These are phyloP conservation scores for Tilletia caries DNA, from an alignment of 1,284 basidiomycete species.

Conservation along the genomic window DNA sequence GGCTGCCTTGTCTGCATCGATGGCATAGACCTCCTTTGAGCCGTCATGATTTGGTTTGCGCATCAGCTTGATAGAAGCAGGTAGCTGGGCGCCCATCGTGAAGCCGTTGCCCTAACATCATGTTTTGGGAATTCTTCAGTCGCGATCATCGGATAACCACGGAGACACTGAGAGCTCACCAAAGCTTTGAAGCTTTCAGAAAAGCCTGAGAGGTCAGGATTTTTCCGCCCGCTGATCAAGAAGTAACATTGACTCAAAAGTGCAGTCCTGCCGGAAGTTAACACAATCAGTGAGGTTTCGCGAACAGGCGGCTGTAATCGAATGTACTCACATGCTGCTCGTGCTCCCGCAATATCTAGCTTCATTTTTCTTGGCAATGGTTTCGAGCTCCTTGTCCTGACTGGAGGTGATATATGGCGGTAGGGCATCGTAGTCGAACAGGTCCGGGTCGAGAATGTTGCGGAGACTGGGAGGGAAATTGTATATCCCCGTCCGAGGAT, in stretches of 20 bases:
- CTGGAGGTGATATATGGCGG: constrained; percentile 77
- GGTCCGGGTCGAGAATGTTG: constrained; percentile 71
- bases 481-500: constrained; percentile 79
- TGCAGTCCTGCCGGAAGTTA: constrained; percentile 58
- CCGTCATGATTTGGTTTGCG: not conserved
- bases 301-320: too few relatives aligned
- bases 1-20: constrained; percentile 68
- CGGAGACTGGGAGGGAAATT: constrained; percentile 75
- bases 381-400: constrained; percentile 69
- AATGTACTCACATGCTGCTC: constrained; percentile 66
- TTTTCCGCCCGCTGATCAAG: constrained; percentile 51
- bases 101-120: not conserved
- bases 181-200: constrained; percentile 61
- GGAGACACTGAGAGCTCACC: constrained; percentile 57
- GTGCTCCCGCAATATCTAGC: constrained; percentile 80
- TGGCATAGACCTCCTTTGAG: constrained; percentile 62
- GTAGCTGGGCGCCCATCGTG: constrained; percentile 11
- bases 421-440: constrained; percentile 84
- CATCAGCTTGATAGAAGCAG: constrained; percentile 15
- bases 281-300: not conserved
- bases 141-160: too few relatives aligned
- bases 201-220: constrained; percentile 49
- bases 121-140: not conserved
- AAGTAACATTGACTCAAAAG: constrained; percentile 86
- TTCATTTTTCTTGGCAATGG: constrained; percentile 64